These are phyloP conservation scores for Chaetomiaceae sp. DNA, from an alignment of 2,329 filamentous ascomycete species.

Conservation along the genomic window DNA sequence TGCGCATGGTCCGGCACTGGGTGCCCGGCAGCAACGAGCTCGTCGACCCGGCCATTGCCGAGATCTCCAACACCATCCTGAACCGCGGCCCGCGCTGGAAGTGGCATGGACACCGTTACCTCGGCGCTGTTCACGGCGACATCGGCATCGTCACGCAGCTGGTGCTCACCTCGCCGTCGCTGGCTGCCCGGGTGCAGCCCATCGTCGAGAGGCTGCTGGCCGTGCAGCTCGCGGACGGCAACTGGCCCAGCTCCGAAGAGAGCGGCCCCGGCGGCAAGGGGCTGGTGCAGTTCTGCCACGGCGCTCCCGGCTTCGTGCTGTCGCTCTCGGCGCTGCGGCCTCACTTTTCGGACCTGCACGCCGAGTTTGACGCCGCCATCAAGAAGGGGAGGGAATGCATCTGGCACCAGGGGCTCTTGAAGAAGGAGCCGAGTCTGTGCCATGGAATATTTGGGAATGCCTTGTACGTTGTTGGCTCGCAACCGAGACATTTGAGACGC, in stretches of 20 bases:
- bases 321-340: constrained; percentile 48
- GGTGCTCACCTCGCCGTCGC: constrained; percentile 51
- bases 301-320: constrained; percentile 53
- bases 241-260: constrained; percentile 28
- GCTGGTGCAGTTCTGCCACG: constrained; percentile 59
- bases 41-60: constrained; percentile 50
- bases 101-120: constrained; percentile 59
- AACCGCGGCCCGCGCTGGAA: constrained; percentile 50
- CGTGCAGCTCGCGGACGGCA: constrained; percentile 44
- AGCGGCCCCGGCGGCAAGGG: constrained; percentile 7
- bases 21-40: constrained; percentile 47
- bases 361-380: constrained; percentile 47
- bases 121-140: constrained; percentile 64
- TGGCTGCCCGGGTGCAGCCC: constrained; percentile 49
- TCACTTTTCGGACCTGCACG: constrained; percentile 46
- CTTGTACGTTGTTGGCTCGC: constrained; percentile 36
- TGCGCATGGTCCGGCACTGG: constrained; percentile 57
- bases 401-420: constrained; percentile 50
- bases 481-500: too few species aligned
- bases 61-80: constrained; percentile 58
- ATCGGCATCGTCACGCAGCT: constrained; percentile 69
- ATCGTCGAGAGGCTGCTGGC: constrained; percentile 53
- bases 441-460: constrained; percentile 58
- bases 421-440: constrained; percentile 58
- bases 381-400: constrained; percentile 46